Evolutionary conservation across 352 stramenopile species (phyloP).

Genomic region (Pythium angustatum): DNA sequence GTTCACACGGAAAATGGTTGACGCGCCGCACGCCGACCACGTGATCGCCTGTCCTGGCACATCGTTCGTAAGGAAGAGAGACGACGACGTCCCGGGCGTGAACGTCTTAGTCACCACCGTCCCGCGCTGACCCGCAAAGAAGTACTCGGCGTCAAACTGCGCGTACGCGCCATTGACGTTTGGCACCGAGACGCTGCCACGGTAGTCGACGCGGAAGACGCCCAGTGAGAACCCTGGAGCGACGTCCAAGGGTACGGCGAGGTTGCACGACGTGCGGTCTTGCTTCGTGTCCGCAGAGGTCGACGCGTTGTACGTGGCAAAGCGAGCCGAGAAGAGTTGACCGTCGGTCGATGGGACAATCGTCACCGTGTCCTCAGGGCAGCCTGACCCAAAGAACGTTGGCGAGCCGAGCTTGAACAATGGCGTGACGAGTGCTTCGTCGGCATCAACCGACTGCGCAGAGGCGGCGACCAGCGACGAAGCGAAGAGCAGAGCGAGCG

Average conservation of each 20-base stretch:
- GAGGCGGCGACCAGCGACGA: no score
- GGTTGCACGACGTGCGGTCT: slow-evolving; percentile 40
- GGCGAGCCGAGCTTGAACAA: slow-evolving; percentile 25
- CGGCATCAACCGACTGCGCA: no score
- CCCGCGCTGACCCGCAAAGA: slow-evolving; percentile 45
- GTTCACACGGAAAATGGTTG: slow-evolving; percentile 53
- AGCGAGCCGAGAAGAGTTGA: slow-evolving; percentile 37
- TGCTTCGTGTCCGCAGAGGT: slow-evolving; percentile 32
- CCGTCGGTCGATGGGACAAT: slow-evolving; percentile 31
- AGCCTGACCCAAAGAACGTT: slow-evolving; percentile 37
- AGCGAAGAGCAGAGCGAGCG: slow-evolving; percentile 46
- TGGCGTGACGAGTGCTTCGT: no score
- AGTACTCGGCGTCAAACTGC: slow-evolving; percentile 56
- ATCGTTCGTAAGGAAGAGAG: slow-evolving; percentile 47
- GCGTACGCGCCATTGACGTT: slow-evolving; percentile 33
- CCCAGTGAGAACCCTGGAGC: slow-evolving; percentile 29
- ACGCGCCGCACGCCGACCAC: slow-evolving; percentile 48
- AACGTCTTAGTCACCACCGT: slow-evolving; percentile 36
- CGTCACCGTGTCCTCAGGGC: slow-evolving; percentile 28
- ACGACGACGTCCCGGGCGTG: slow-evolving; percentile 26
- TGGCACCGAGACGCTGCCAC: slow-evolving; percentile 43
- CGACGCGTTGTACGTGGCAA: slow-evolving; percentile 30
- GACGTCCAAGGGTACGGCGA: slow-evolving; percentile 44
- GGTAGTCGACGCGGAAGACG: slow-evolving; percentile 48
- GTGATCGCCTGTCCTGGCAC: slow-evolving; percentile 36